Base-by-base conservation (phyloP, 768 basidiomycete genomes). In the Lactarius indigo region DNA sequence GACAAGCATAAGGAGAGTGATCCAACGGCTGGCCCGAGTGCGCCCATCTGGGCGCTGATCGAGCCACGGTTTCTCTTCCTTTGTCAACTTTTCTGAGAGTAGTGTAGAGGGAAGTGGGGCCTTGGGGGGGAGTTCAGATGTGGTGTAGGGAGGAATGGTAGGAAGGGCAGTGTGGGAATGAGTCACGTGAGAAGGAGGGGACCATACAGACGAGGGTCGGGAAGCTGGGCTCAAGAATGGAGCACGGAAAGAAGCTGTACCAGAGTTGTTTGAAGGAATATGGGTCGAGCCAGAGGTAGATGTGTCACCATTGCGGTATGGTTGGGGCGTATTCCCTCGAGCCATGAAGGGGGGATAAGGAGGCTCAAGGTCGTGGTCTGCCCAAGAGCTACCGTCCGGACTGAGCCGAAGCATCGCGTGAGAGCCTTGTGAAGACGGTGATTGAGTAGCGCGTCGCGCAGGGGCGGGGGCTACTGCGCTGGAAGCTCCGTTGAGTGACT, bases 171-270 rank as follows among this genome's bases (percentile, higher is more conserved):
- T 72, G 70, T 62, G 68, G 73, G 69, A 68, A 75, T 71, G 67
- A 66, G 33, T 68, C 70, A 71, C 70, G 69, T 81, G 80, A 0
- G 81, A 73, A 1, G 87, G 85, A 10, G 88, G 88, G 0, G 83
- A 79, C 89, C 88, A 90, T 0, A 87, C 80, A 2, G 83, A 85
- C 5, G 82, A 76, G 0, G 88, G 87, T n/a, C 89, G 82, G 1
- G 86, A 87, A 1, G 88, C 82, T 0, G 89, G 90, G 4, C 87
- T 83, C 61, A 90, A 83, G 78, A 90, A 90, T 1, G 89, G 87
- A 0, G 84, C 78, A 30, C 89, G 84, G 79, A 91, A 90, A 17
- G 64, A 23, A 4, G 57, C 13, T 8, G 59, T 50, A 18, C 33
- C 52, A 8, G 61, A 57, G 33, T 30, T 15, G 30, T 37, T 60